phyloP scores from a whole-genome alignment of 2,329 filamentous ascomycete species.

The Monilinia fructicola region DNA sequence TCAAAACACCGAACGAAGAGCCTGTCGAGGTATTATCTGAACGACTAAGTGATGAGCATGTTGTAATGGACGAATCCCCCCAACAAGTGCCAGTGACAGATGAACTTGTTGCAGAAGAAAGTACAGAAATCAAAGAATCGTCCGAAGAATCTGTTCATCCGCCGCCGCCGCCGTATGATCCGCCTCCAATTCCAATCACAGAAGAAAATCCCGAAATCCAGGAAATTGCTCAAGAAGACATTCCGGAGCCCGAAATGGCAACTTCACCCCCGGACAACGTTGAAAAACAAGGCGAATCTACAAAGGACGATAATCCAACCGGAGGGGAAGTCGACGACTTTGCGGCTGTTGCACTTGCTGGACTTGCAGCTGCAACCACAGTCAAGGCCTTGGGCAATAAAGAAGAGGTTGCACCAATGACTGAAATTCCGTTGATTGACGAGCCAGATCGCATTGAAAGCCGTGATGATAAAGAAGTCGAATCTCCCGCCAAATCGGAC shows the following conservation, averaged over 20 bases:
- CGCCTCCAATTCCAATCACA: neutral
- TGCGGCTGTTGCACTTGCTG: constrained; percentile 19
- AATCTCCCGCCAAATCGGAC: constrained; percentile 2
- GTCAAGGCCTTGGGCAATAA: neutral
- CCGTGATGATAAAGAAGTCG: constrained; percentile 10
- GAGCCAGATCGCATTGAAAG: constrained; percentile 2
- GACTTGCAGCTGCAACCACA: constrained; percentile 12
- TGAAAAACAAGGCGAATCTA: neutral
- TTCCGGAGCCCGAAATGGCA: neutral
- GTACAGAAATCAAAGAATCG: neutral
- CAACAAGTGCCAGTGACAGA: constrained; percentile 3
- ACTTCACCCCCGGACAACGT: neutral
- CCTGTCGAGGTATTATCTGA: neutral
- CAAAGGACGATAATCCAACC: neutral
- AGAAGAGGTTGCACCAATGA: neutral
- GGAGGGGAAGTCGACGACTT: neutral
- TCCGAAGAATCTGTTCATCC: neutral
- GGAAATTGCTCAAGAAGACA: constrained; percentile 2
- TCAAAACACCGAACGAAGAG: neutral
- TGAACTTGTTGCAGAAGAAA: neutral
- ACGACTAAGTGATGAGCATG: constrained; percentile 1
- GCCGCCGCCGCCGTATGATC: neutral
- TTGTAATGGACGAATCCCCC: neutral
- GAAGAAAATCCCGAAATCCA: neutral
- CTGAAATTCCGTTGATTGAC: neutral